Base-by-base conservation (phyloP, 2,329 filamentous ascomycete genomes). In the Phoma sp. region DNA sequence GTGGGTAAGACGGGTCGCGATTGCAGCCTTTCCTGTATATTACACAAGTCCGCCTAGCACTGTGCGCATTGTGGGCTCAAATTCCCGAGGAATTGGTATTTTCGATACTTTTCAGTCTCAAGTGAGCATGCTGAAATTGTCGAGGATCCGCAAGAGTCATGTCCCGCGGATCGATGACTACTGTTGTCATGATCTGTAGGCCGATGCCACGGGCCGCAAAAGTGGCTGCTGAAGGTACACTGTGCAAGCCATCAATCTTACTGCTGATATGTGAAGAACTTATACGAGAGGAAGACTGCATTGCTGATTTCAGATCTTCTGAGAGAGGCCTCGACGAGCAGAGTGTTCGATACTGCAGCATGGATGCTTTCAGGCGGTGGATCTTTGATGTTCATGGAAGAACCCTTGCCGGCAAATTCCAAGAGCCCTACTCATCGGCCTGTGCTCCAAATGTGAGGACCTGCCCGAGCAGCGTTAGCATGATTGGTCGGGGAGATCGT, bases 41-140 rank as follows among this genome's bases (percentile, higher is more conserved):
- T n/a, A 46, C 22, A 30, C 22, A 30, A 38, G 36, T 42, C 36
- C 27, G 24, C 3, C 36, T 46, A 18, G 52, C 46, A 46, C 36
- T 55, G 45, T 46, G 46, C 46, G 30, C 36, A 14, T 18, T 24
- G 30, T 46, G 30, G 45, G 32, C 36, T 42, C 36, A 47, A 41
- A 36, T 46, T 55, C 49, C 52, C 52, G 52, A 55, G 27, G 10
- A 32, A 38, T 25, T 38, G 52, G 52, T 50, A 55, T 46, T 55
- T 49, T 55, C 52, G 52, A 55, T 55, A 55, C 41, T 55, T 35
- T 33, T 18, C 11, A 37, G 37, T 42, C 46, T 55, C 30, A 39
- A 50, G 42, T 47, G 25, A 47, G 47, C 46, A 50, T 3, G 37
- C 4, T 39, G 52, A 55, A 30, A 49, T 49, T 33, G 40, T 48